Evolutionary conservation across 352 stramenopile genomes (phyloP), one percentile per base, ranked within the genome.

Genomic region (Phytophthora lateralis): DNA sequence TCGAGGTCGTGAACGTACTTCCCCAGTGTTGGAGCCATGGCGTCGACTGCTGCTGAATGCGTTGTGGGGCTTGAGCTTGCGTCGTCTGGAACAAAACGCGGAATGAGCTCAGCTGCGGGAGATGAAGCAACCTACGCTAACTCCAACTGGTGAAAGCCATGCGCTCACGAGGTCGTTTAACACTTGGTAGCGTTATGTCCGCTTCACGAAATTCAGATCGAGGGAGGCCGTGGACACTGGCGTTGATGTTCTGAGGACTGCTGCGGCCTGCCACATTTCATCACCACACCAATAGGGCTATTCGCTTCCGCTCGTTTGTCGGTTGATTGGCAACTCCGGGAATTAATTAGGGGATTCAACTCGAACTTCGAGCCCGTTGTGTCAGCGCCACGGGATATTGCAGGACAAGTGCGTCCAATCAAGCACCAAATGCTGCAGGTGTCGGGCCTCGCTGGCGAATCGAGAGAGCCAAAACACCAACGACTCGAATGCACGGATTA

Each of bases 1-100:
- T 61, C 54, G 9, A 61, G 43, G 24, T 61, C 54, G 30, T 61
- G 35, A 6, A 61, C 32, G 1, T 54, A 48, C 43, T 47, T 61
- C 12, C 12, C 18, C n/a, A 52, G 20, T 29, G 42, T 8, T 14
- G 53, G 42, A 30, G 53, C 30, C 54, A 61, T 63, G 21, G 11
- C 20, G 14, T 14, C 18, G 20, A 18, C 37, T 50, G 6, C 6
- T 1, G 15, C 24, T 21, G 37, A 43, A 21, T 9, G 37, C 6
- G 37, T 17, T 43, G 14, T 15, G 17, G 17, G 3, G 18, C 34
- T 52, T 14, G n/a, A 32, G 50, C n/a, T 53, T 54, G 54, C 21
- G 41, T 21, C 11, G 39, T 51, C 8, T 3, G n/a, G 37, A 2
- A 42, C 11, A 61, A 61, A 61, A 54, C 14, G 34, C 17, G 10